phyloP scores from a whole-genome alignment of 768 basidiomycete genomes.

The Boletales sp. region DNA sequence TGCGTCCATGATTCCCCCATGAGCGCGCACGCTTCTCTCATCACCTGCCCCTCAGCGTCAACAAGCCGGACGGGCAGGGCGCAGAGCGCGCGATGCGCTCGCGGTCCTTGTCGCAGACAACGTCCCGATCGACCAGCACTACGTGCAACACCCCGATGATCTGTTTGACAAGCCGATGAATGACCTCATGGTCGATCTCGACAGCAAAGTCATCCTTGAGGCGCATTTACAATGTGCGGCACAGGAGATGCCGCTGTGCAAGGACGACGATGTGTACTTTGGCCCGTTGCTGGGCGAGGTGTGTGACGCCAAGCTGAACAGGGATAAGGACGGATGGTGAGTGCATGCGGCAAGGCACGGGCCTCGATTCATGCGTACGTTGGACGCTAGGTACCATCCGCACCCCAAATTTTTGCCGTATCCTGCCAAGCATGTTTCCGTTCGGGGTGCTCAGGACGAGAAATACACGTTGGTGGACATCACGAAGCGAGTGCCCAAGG shows the following conservation, averaged over 20 bases:
- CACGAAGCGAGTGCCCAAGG: slow-evolving; percentile 35
- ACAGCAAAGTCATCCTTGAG: slow-evolving; percentile 73
- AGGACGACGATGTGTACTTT: slow-evolving; percentile 68
- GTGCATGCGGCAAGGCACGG: slow-evolving; percentile 5
- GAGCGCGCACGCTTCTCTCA: background rate
- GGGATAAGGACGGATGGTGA: slow-evolving; percentile 81
- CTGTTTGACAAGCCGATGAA: slow-evolving; percentile 61
- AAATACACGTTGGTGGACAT: slow-evolving; percentile 73
- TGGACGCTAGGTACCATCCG: slow-evolving; percentile 64
- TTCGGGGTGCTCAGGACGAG: slow-evolving; percentile 76
- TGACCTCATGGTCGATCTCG: slow-evolving; percentile 67
- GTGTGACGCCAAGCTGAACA: slow-evolving; percentile 56
- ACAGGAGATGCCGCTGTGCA: slow-evolving; percentile 75
- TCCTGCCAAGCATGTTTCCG: slow-evolving; percentile 67
- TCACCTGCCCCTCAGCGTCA: slow-evolving; percentile 53
- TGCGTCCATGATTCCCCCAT: slow-evolving; percentile 31
- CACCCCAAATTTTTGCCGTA: slow-evolving; percentile 76
- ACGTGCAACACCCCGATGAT: slow-evolving; percentile 62
- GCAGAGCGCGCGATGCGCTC: slow-evolving; percentile 75
- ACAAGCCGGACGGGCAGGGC: slow-evolving; percentile 85
- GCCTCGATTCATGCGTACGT: background rate
- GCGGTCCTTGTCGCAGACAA: slow-evolving; percentile 68
- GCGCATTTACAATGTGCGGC: slow-evolving; percentile 87
- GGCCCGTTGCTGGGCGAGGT: slow-evolving; percentile 56
- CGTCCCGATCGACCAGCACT: slow-evolving; percentile 73